Conservation (phyloP, 2,329 filamentous ascomycete genomes). For the Emydomyces testavorans region DNA sequence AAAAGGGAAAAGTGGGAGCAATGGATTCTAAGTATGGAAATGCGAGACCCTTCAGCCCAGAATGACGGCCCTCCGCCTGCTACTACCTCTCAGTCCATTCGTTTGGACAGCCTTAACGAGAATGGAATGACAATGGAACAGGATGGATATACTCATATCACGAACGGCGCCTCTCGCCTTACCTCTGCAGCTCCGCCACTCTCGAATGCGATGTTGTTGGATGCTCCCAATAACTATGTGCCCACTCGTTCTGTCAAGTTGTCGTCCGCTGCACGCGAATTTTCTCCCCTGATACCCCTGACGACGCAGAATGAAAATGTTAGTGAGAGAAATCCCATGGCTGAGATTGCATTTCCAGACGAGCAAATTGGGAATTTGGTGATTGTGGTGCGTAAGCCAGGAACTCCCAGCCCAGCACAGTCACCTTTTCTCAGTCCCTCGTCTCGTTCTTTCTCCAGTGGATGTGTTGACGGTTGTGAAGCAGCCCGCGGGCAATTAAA, state of each 20-base stretch:
- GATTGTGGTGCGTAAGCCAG: conserved; percentile 41
- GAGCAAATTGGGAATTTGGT: conserved; percentile 43
- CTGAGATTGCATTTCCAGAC: conserved; percentile 40
- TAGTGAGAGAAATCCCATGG: conserved; percentile 28
- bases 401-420: conserved; percentile 25
- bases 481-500: conserved; percentile 40
- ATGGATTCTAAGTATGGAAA: conserved; percentile 61
- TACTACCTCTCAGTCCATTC: conserved; percentile 24
- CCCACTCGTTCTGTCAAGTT: conserved; percentile 41
- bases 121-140: conserved; percentile 25
- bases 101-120: conserved; percentile 29
- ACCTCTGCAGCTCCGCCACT: conserved; percentile 6
- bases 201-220: conserved; percentile 19
- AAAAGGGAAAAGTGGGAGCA: conserved; percentile 64
- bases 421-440: conserved; percentile 32
- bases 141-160: conserved; percentile 20
- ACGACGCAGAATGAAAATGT: conserved; percentile 25
- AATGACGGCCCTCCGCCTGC: conserved; percentile 54
- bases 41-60: conserved; percentile 62
- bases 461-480: conserved; percentile 44
- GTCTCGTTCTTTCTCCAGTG: conserved; percentile 45
- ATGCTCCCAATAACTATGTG: conserved; percentile 30
- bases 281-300: conserved; percentile 38
- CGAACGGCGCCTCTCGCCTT: conserved; percentile 24
- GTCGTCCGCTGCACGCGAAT: conserved; percentile 54